Base-by-base conservation (phyloP, 1,139 yeast species). In the Pichia sp. region DNA sequence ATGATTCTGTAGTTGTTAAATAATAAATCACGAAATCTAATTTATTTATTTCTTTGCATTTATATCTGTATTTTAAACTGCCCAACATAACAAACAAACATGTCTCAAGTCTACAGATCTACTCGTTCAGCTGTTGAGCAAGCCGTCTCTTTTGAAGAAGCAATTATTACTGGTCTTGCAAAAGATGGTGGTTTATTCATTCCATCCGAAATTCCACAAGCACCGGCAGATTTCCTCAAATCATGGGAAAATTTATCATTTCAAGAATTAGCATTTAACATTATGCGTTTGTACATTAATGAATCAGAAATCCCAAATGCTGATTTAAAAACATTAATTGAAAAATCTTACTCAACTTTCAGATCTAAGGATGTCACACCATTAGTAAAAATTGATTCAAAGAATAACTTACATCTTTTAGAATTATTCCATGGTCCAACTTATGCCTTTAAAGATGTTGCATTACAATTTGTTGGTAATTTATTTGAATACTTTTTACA, bases 361-460 rank as follows among this genome's bases (percentile, higher is more conserved):
- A 81, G 97, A 67, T 68, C 85, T n/a, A 66, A 73, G 18, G 87
- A 87, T 33, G 88, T 90, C 48, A 90, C 98, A 10, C 99, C 99
- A 29, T 67, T 89, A 47, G 77, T 75, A 39, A 71, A 77, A 45
- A 75, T 89, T 44, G 78, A 78, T 59, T 67, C 74, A 48, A 49
- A 54, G 40, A 43, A 52, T 27, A 75, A 80, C 52, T 72, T 92
- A 53, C 84, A 87, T 65, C 72, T 92, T 53, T 75, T 92, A 62
- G 99, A 92, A 69, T 74, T 92, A 53, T 92, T 92, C 81, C 99
- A 92, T 63, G 99, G 99, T 39, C 99, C 99, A 55, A 92, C 99
- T 4, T 92, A 92, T 64, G 99, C 99, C 9, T 92, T 92, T 74
- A 92, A 92, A 69, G 99, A 92, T 66, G 98, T 92, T 56, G 99